Conservation (phyloP, 106 monocot genomes). For the Dendrobium catenatum region DNA sequence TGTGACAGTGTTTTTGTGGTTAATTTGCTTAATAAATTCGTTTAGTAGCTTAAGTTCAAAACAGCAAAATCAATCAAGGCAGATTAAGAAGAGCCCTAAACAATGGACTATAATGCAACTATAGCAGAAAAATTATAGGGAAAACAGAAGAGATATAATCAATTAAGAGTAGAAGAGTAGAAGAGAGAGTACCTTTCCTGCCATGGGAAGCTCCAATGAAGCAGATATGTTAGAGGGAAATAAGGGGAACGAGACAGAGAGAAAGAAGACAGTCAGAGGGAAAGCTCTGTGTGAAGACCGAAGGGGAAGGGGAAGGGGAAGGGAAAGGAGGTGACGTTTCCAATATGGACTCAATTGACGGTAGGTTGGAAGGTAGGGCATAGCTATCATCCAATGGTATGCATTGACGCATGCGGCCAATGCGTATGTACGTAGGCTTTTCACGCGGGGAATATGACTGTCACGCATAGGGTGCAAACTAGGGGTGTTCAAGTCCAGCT, state of each 20-base stretch:
- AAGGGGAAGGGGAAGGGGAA: background rate
- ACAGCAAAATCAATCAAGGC: too few species aligned
- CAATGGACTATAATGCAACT: background rate
- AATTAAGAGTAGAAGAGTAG: too few species aligned
- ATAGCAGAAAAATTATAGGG: background rate
- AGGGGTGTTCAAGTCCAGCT: too few species aligned
- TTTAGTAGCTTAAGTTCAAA: background rate
- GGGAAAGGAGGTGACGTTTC: background rate
- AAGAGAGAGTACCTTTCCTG: background rate
- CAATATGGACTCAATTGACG: background rate
- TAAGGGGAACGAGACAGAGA: background rate
- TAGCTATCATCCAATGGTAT: background rate
- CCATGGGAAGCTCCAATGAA: background rate
- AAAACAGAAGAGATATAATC: background rate
- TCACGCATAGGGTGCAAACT: too few species aligned
- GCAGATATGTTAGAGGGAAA: too few species aligned
- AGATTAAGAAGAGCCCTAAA: too few species aligned
- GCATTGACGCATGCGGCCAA: background rate
- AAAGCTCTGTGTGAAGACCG: background rate
- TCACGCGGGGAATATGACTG: too few species aligned
- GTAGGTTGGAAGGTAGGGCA: background rate
- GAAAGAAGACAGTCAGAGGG: too few species aligned
- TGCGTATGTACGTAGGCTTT: too few species aligned
- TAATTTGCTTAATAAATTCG: background rate
- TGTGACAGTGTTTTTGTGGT: background rate